phyloP scores from a whole-genome alignment of 78 protist genomes.

The Dictyostelium discoideum region dicty_2.7 NC_007089.4:6175001-6175500 shows the following conservation, averaged over 20 bases:
- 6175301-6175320: conserved; percentile 54
- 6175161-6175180: background rate
- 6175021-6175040: background rate
- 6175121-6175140: background rate
- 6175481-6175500: background rate
- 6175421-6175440: conserved; percentile 31
- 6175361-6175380: conserved; percentile 58
- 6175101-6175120: background rate
- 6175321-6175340: conserved; percentile 77
- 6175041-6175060: background rate
- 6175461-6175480: background rate
- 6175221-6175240: conserved; percentile 45
- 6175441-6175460: background rate
- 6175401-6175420: conserved; percentile 6
- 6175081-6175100: background rate
- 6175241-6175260: conserved; percentile 33
- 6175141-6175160: too few species aligned
- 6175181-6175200: background rate
- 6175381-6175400: conserved; percentile 39
- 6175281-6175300: background rate
- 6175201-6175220: background rate
- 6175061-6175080: background rate
- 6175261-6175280: conserved; percentile 39
- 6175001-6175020: background rate
- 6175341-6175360: conserved; percentile 48